Base-by-base conservation (phyloP, 2,329 filamentous ascomycete genomes). In the Xylariaceae sp. region DNA sequence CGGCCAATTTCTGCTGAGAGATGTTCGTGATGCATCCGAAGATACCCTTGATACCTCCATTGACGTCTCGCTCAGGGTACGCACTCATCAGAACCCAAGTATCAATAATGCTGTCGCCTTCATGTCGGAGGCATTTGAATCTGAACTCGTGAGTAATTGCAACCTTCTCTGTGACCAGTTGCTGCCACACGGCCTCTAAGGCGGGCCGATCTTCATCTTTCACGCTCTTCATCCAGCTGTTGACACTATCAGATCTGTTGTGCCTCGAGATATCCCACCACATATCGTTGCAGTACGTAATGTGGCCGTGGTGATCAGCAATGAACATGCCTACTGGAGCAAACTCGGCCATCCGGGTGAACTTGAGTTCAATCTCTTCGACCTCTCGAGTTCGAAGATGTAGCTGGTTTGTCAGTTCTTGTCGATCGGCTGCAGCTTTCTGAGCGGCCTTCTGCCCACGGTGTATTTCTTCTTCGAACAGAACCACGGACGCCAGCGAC, bases 11-110 rank as follows among this genome's bases (percentile, higher is more conserved):
- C 59, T 93, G 87, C 40, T 85, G 79, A 15, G 85, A 89, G 49
- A 95, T 94, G 56, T 94, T 87, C 0, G 87, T 91, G 38, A 94
- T 83, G 56, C 82, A 86, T 39, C 85, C 86, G 52, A 90, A 89
- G 3, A 89, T 83, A 47, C 82, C 80, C 65, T 87, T 87, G 38
- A 89, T 71, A 19, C 69, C 67, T 3, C 83, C 85, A 19, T 78
- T 67, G 1, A 71, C 65, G 46, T 83, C 74, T 54, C 77, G 83
- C 53, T 90, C 85, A 0, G 85, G 85, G 51, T 85, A 89, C 0
- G 84, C 85, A 41, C 79, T 86, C 71, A 89, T 84, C 22, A 89
- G 64, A 1, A 85, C 85, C 86, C 86, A 90, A 0, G 84, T 88
- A 48, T 87, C 83, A 37, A 79, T 69, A 24, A 72, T 70, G 45